phyloP scores from a whole-genome alignment of 192 early-diverging fungal genomes.

The Rhizoclosmatium sp. region DNA sequence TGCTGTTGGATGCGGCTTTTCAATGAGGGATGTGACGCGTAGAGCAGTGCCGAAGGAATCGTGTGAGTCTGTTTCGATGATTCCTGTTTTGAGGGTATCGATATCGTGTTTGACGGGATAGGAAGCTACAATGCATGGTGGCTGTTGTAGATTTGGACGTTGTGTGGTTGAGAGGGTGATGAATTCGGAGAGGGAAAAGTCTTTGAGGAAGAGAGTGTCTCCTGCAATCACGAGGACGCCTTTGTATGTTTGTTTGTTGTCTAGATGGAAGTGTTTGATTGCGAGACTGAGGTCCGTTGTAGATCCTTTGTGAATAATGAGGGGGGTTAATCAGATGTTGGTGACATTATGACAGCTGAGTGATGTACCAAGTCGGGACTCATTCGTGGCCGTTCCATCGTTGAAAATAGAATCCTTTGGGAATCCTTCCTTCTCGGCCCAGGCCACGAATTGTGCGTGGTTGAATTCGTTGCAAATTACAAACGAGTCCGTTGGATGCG shows the following conservation, averaged over 20 bases:
- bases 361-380: constrained; percentile 53
- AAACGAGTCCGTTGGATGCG: not conserved
- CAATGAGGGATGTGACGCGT: constrained; percentile 55
- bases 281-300: constrained; percentile 60
- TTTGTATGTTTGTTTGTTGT: constrained; percentile 12
- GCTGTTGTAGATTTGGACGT: not conserved
- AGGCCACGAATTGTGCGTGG: constrained; percentile 52
- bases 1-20: constrained; percentile 59
- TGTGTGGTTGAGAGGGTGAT: not conserved
- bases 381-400: constrained; percentile 59
- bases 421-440: constrained; percentile 48
- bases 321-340: not conserved
- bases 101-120: constrained; percentile 58
- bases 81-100: constrained; percentile 63
- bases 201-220: constrained; percentile 64
- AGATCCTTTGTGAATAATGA: constrained; percentile 31
- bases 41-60: not conserved
- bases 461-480: constrained; percentile 59
- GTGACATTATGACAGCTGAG: not conserved
- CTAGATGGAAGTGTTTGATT: constrained; percentile 50
- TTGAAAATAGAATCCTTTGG: constrained; percentile 52
- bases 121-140: constrained; percentile 53
- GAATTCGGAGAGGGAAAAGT: constrained; percentile 59
- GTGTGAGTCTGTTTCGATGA: constrained; percentile 50
- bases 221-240: constrained; percentile 65